Base-by-base conservation (phyloP, 371 early-diverging fungal genomes). In the Saksenaea oblongispora region DNA sequence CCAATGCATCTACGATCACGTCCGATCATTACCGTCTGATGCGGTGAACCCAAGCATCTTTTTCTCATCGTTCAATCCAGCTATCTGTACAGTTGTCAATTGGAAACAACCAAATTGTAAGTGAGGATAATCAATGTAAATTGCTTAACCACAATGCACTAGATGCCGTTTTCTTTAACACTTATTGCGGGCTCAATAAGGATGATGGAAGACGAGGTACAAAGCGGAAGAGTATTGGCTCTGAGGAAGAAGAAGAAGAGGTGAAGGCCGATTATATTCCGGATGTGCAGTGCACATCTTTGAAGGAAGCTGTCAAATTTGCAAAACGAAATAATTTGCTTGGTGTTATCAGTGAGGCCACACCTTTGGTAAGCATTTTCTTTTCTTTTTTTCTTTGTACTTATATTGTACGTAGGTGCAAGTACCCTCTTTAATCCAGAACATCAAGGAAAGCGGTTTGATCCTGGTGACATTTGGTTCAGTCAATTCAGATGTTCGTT, bases 101-200 rank as follows among this genome's bases (percentile, higher is more conserved):
- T 96, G 96, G 97, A 98, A 98, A 75, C 98, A 98, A 70, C 97
- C 97, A 35, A 96, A 97, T 73, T 98, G 87, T 91, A 78, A 75
- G 88, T 81, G 8, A 17, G 35, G 34, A 36, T 22, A 26, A 15
- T 39, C 17, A 15, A n/a, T 53, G 18, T 31, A 14, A 10, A 35
- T 18, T 14, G 26, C 22, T 53, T 13, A 35, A 34, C 14, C 15
- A 18, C 61, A 7, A 47, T 34, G 18, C 10, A 28, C 8, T 72
- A 89, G 89, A 92, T 74, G 93, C 94, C 47, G 95, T 95, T 18
- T 95, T 95, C 72, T 93, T 93, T 74, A 83, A 84, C 65, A 91
- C 91, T 55, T 82, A 84, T 64, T 86, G 90, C 72, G 94, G 95
- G 47, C 83, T 84, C 82, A 84, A 83, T 69, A 79, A 79, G 73